Percentiles rank a stretch among this genome's conserved stretches.
Evolutionary conservation across 2,329 filamentous ascomycete genomes (phyloP).

Genomic region (Amauroascus verrucosus): DNA sequence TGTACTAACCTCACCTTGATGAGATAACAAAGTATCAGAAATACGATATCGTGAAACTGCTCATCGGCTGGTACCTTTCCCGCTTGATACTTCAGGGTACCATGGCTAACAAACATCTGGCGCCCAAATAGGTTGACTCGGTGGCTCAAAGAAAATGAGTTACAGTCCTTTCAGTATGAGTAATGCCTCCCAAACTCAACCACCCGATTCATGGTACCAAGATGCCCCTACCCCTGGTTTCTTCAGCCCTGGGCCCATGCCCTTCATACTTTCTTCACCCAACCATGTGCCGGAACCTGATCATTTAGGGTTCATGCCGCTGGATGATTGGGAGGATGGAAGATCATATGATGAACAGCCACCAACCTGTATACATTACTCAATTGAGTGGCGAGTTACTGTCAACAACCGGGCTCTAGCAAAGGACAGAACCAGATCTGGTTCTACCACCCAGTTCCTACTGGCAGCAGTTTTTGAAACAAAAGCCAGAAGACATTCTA

Average conservation of each 20-base stretch:
- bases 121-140: too few relatives aligned
- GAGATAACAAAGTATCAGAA: neutral
- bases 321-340: slow-evolving; percentile 15
- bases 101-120: too few relatives aligned
- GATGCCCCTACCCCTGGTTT: slow-evolving; percentile 2
- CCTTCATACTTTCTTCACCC: slow-evolving; percentile 1
- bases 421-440: slow-evolving; percentile 17
- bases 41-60: neutral
- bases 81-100: too few relatives aligned
- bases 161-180: neutral
- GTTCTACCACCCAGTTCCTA: slow-evolving; percentile 15
- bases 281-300: neutral
- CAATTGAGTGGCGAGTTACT: slow-evolving; percentile 18
- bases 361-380: slow-evolving; percentile 12
- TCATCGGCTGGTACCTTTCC: too few relatives aligned
- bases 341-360: slow-evolving; percentile 16
- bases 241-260: neutral
- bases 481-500: slow-evolving; percentile 14
- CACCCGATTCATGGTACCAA: neutral
- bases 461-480: slow-evolving; percentile 12
- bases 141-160: too few relatives aligned
- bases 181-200: neutral
- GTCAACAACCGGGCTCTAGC: slow-evolving; percentile 14
- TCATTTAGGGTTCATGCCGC: slow-evolving; percentile 1
- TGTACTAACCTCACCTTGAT: neutral